These are phyloP conservation scores for Hansenula lynferdii DNA, from an alignment of 1,139 yeast genomes.

Conservation along the genomic window DNA sequence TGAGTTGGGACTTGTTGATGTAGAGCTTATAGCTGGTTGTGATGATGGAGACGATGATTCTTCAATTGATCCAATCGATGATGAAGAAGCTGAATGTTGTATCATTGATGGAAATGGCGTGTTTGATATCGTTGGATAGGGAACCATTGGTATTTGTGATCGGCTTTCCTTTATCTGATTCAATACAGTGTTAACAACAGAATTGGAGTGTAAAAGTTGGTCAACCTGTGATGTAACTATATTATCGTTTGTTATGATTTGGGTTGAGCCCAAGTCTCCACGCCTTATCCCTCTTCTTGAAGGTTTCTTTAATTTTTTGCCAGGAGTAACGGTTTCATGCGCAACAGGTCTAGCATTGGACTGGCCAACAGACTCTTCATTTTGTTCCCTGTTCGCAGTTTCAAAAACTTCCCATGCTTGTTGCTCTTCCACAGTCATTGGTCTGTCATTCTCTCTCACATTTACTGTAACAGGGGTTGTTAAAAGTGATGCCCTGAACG, in stretches of 20 bases:
- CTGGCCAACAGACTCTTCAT: conserved; percentile 2
- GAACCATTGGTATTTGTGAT: not conserved
- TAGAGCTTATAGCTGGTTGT: not conserved
- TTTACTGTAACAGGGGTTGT: conserved; percentile 4
- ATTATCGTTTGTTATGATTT: too few relatives aligned
- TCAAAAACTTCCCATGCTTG: conserved; percentile 21
- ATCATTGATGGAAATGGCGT: not conserved
- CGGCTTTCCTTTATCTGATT: conserved; percentile 16
- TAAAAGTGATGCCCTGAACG: conserved; percentile 4
- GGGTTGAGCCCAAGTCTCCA: too few relatives aligned
- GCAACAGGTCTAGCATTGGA: conserved; percentile 4
- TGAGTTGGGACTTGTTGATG: conserved; percentile 4
- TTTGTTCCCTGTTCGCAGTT: conserved; percentile 9
- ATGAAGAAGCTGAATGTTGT: conserved; percentile 1
- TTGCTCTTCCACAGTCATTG: conserved; percentile 16
- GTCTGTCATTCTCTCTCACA: conserved; percentile 9
- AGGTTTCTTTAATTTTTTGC: conserved; percentile 17
- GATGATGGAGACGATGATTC: conserved; percentile 5
- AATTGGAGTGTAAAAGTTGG: not conserved
- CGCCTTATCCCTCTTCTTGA: conserved; percentile 11
- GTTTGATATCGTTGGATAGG: conserved; percentile 2
- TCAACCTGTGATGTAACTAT: too few relatives aligned
- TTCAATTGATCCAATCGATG: conserved; percentile 4
- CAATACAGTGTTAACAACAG: conserved; percentile 12
- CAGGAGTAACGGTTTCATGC: conserved; percentile 5